phyloP scores from a whole-genome alignment of 73 alveolate species.

The Paramecium sexaurelia region DNA sequence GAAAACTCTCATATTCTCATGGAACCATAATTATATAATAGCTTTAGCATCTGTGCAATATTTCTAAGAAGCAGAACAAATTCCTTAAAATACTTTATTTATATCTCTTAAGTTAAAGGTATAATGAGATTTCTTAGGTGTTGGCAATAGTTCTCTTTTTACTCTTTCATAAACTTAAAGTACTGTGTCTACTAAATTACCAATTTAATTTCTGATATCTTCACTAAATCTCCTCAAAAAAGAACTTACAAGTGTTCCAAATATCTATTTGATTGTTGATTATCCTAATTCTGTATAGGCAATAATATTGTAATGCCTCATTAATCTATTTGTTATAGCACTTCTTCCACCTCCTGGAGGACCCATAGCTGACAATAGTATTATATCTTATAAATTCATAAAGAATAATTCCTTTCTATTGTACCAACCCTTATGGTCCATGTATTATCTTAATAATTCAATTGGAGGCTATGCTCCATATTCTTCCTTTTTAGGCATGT shows the following conservation, averaged over 20 bases:
- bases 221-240: not conserved
- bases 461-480: conserved; percentile 99
- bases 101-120: conserved; percentile 90
- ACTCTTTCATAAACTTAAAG: conserved; percentile 31
- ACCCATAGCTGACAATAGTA: conserved; percentile 84
- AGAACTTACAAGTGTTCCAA: conserved; percentile 14
- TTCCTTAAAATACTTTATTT: conserved; percentile 93
- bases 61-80: conserved; percentile 72
- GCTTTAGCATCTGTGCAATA: conserved; percentile 69
- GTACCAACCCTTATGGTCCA: conserved; percentile 97
- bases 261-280: conserved; percentile 31
- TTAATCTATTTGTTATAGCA: conserved; percentile 74
- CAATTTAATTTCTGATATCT: conserved; percentile 1
- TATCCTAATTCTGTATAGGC: conserved; percentile 66
- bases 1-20: conserved; percentile 94
- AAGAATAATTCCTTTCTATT: conserved; percentile 83
- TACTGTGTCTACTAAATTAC: not conserved
- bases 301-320: conserved; percentile 87
- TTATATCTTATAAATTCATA: conserved; percentile 82
- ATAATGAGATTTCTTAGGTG: conserved; percentile 94
- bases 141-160: conserved; percentile 86
- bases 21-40: conserved; percentile 92
- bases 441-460: conserved; percentile 97
- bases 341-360: conserved; percentile 99
- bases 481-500: conserved; percentile 95